Conservation (phyloP, 2,329 filamentous ascomycete species). For the Ascochyta koolunga region DNA sequence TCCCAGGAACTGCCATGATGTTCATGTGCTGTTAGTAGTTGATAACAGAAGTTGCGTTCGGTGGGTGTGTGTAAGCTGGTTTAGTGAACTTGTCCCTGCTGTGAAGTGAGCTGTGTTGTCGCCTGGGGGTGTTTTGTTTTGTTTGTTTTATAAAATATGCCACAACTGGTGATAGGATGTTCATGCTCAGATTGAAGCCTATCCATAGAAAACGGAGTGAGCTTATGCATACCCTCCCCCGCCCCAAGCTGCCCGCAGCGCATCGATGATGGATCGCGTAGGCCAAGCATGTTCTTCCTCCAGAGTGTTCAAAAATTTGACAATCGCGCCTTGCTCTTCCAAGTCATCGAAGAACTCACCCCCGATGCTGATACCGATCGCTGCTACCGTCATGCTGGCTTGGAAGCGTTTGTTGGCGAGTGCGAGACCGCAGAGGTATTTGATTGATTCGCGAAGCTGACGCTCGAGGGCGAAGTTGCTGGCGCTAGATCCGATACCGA, state of each 20-base stretch:
- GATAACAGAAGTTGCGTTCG: too few species aligned
- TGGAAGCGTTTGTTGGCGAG: neutral
- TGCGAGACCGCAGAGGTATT: neutral
- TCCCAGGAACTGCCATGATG: too few species aligned
- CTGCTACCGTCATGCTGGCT: neutral
- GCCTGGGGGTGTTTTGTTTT: too few species aligned
- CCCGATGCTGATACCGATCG: neutral
- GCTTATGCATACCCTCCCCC: neutral
- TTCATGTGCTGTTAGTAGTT: too few species aligned
- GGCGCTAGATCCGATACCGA: neutral
- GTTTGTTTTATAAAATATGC: too few species aligned
- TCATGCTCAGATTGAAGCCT: too few species aligned
- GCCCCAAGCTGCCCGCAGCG: neutral
- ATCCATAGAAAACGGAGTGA: too few species aligned
- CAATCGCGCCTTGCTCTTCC: neutral
- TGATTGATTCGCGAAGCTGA: neutral
- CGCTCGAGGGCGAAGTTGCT: neutral
- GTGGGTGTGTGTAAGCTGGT: too few species aligned
- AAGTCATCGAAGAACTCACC: neutral
- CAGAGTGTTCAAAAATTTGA: neutral
- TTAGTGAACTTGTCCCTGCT: too few species aligned
- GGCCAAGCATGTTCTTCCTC: neutral
- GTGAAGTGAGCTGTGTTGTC: too few species aligned
- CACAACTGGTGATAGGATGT: too few species aligned
- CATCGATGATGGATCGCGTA: neutral